Evolutionary conservation across 2,329 filamentous ascomycete genomes (phyloP).

Genomic region (Xylaria sp.): DNA sequence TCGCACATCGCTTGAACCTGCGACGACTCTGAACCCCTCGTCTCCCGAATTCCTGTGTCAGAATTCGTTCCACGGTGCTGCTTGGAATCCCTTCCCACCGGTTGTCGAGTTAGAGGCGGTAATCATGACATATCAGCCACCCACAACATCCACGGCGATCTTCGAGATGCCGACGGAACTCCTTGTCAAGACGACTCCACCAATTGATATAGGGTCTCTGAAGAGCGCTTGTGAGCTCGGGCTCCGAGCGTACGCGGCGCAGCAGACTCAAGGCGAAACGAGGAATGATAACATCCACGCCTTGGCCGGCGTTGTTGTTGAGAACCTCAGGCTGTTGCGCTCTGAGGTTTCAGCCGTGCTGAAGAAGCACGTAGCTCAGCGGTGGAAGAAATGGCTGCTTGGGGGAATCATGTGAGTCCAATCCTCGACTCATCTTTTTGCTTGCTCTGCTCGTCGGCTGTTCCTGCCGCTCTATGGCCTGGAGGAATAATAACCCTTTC

Average conservation of each 20-base stretch:
- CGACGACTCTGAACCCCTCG: too few species aligned
- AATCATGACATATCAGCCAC: background rate
- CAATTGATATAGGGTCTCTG: slow-evolving; percentile 21
- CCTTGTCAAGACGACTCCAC: background rate
- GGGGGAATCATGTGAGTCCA: slow-evolving; percentile 46
- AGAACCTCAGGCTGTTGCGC: slow-evolving; percentile 42
- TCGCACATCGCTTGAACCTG: too few species aligned
- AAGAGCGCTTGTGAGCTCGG: slow-evolving; percentile 30
- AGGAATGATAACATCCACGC: slow-evolving; percentile 37
- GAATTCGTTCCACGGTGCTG: too few species aligned
- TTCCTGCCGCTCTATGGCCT: background rate
- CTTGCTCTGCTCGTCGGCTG: background rate
- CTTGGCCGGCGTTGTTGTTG: slow-evolving; percentile 40
- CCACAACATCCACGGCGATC: background rate
- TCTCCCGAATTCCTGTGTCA: too few species aligned
- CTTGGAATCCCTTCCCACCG: too few species aligned
- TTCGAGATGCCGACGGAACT: background rate
- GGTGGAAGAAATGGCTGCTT: slow-evolving; percentile 50
- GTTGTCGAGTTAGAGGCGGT: too few species aligned
- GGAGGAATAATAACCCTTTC: background rate
- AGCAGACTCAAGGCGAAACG: slow-evolving; percentile 35
- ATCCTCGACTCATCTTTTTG: background rate
- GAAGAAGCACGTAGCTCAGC: slow-evolving; percentile 42
- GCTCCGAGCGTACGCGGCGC: slow-evolving; percentile 32
- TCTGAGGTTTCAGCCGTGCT: slow-evolving; percentile 40